Evolutionary conservation across 192 early-diverging fungal genomes (phyloP).

Genomic region (Podila verticillata): DNA sequence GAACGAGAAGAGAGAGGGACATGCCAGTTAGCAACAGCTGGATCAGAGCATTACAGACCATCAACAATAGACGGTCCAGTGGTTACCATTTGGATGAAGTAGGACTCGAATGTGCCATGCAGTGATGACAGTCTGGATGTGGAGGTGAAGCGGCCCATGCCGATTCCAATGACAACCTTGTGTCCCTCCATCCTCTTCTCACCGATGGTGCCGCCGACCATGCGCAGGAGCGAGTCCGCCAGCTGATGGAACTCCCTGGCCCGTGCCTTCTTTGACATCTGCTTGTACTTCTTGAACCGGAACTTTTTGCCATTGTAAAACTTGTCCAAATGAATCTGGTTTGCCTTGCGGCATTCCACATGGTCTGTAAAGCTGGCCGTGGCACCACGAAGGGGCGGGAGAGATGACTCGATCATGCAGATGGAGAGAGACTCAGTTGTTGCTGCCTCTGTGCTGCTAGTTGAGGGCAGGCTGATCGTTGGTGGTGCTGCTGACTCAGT

Average conservation of each 20-base stretch:
- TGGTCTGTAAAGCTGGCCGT: background rate
- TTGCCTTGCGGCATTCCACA: background rate
- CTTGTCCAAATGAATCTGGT: background rate
- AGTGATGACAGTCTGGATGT: no score
- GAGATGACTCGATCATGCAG: background rate
- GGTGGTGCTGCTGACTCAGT: no score
- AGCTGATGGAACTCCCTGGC: background rate
- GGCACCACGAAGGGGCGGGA: background rate
- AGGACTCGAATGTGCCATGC: no score
- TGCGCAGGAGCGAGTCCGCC: no score
- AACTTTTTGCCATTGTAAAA: background rate
- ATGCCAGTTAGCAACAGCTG: no score
- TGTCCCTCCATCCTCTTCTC: no score
- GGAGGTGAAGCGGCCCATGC: no score
- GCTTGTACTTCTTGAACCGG: background rate
- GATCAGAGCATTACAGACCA: no score
- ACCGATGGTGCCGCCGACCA: no score
- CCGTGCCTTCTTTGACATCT: background rate
- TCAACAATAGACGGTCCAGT: no score
- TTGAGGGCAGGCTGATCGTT: background rate
- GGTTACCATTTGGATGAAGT: no score
- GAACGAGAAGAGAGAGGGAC: background rate
- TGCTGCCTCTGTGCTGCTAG: background rate
- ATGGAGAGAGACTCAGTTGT: background rate
- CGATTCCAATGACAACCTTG: no score